Percentiles rank a stretch among this genome's conserved stretches.
Conservation (phyloP, 768 basidiomycete genomes). For the Phanerochaete carnosa region DNA sequence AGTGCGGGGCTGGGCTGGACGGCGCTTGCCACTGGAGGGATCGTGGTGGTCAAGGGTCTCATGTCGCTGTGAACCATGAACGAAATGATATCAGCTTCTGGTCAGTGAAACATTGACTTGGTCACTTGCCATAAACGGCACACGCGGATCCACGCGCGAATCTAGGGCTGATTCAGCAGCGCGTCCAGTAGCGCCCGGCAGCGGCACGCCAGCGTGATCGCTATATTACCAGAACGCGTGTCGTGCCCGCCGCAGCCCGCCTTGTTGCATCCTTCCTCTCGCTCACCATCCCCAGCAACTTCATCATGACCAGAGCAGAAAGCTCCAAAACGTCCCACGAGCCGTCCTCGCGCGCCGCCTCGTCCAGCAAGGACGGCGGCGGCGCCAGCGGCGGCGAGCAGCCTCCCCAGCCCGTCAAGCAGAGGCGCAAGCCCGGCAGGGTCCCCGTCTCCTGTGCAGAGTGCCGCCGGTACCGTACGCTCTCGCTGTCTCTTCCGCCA, state of each 20-base stretch:
- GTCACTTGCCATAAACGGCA: no score
- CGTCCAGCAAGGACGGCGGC: background rate
- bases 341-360: background rate
- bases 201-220: no score
- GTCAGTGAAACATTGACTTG: no score
- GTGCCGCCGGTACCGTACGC: slow-evolving; percentile 27
- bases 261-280: background rate
- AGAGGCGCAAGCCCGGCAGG: slow-evolving; percentile 46
- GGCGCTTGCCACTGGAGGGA: slow-evolving; percentile 14
- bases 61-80: background rate
- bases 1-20: slow-evolving; percentile 23
- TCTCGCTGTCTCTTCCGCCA: no score
- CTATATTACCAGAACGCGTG: no score
- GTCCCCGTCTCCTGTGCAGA: slow-evolving; percentile 39
- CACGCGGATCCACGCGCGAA: no score
- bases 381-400: background rate
- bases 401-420: slow-evolving; percentile 16
- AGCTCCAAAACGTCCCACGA: background rate
- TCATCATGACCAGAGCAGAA: background rate
- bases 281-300: background rate
- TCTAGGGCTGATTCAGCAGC: no score
- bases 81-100: no score
- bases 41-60: slow-evolving; percentile 18
- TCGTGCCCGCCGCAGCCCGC: background rate
- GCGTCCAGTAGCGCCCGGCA: no score